These are phyloP conservation scores for Hypoxylon fragiforme DNA, from an alignment of 495 filamentous ascomycete genomes.

Conservation along the genomic window DNA sequence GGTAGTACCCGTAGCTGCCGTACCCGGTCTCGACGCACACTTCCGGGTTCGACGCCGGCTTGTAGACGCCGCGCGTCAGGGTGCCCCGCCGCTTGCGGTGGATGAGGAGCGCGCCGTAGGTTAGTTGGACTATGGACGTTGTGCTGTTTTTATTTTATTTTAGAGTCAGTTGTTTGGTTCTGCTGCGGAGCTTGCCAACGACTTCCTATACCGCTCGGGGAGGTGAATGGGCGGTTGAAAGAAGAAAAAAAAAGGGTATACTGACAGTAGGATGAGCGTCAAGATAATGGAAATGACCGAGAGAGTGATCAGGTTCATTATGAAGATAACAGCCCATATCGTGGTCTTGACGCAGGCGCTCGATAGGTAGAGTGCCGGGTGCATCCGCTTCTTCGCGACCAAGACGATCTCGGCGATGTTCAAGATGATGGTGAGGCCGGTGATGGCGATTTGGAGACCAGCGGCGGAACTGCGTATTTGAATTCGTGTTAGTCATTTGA, in stretches of 20 bases:
- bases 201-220: too few relatives aligned
- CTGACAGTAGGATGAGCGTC: slow-evolving; percentile 21
- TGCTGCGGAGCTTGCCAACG: not conserved
- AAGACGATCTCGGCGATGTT: slow-evolving; percentile 32
- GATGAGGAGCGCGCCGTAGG: slow-evolving; percentile 28
- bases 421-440: slow-evolving; percentile 21
- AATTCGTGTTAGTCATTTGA: slow-evolving; percentile 9
- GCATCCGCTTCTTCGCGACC: slow-evolving; percentile 24
- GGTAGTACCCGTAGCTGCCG: not conserved
- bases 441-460: slow-evolving; percentile 24
- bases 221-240: too few relatives aligned
- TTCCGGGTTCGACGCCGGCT: slow-evolving; percentile 8
- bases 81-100: slow-evolving; percentile 28
- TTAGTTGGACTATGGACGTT: slow-evolving; percentile 25
- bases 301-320: slow-evolving; percentile 9
- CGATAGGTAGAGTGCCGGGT: slow-evolving; percentile 20
- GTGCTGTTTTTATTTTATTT: slow-evolving; percentile 12
- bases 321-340: slow-evolving; percentile 27
- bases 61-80: slow-evolving; percentile 16
- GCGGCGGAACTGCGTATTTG: slow-evolving; percentile 12
- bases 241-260: not conserved
- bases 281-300: slow-evolving; percentile 18
- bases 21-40: slow-evolving; percentile 3
- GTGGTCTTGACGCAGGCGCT: slow-evolving; percentile 27
- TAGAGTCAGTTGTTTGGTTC: not conserved